Conservation (phyloP, 805 yeast genomes). For the Metschnikowia matae region DNA sequence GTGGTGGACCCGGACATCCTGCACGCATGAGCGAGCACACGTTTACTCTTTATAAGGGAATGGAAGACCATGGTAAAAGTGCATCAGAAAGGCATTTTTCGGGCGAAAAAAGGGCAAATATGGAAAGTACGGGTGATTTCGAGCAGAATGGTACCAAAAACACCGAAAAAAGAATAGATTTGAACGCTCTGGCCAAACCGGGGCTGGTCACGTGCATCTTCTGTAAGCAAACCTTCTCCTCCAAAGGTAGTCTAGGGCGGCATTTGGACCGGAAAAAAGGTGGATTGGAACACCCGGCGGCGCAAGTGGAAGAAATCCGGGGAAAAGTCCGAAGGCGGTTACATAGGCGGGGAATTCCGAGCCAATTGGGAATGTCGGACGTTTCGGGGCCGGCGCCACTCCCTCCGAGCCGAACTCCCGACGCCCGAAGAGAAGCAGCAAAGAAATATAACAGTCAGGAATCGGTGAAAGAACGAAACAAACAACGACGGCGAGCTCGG, state of each 20-base stretch:
- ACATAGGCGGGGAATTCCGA: neutral
- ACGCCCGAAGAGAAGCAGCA: neutral
- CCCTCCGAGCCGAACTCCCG: constrained; percentile 1
- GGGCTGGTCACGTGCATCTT: constrained; percentile 36
- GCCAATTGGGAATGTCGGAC: no score
- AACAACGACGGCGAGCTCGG: constrained; percentile 40
- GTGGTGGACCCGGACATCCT: neutral
- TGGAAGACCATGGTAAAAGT: neutral
- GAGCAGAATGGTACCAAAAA: neutral
- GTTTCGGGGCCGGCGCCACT: neutral
- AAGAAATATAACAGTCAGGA: constrained; percentile 41
- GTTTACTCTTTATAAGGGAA: neutral
- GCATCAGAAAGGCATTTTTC: neutral
- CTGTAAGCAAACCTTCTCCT: constrained; percentile 51
- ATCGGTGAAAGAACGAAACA: constrained; percentile 45
- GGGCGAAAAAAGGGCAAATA: neutral
- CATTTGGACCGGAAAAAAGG: constrained; percentile 58
- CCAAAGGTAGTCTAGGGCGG: constrained; percentile 57
- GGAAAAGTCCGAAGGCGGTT: constrained; percentile 31
- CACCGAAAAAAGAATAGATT: neutral
- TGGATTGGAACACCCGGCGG: constrained; percentile 47
- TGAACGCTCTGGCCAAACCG: neutral
- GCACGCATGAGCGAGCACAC: neutral
- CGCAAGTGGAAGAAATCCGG: constrained; percentile 43
- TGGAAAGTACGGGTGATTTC: neutral